These are phyloP conservation scores for Penicillium sp. DNA, from an alignment of 2,329 filamentous ascomycete species.

Conservation along the genomic window DNA sequence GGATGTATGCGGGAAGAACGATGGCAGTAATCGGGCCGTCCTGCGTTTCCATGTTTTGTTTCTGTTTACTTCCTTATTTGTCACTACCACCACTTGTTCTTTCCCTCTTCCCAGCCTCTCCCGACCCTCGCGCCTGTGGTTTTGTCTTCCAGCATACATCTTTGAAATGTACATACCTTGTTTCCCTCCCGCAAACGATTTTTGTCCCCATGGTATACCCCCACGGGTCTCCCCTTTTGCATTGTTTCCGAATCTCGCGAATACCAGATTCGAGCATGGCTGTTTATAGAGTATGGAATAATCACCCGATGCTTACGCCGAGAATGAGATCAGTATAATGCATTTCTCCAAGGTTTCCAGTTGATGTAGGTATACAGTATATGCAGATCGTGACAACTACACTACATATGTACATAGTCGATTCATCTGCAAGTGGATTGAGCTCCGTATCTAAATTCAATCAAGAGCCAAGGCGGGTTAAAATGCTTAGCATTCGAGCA, in stretches of 20 bases:
- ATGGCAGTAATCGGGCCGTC: constrained; percentile 2
- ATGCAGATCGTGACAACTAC: background rate
- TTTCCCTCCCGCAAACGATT: constrained; percentile 8
- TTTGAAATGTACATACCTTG: constrained; percentile 34
- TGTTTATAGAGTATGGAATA: constrained; percentile 32
- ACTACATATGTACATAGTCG: background rate
- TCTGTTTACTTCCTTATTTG: constrained; percentile 7
- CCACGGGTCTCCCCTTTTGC: constrained; percentile 11
- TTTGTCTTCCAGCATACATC: constrained; percentile 21
- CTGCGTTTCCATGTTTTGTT: constrained; percentile 7
- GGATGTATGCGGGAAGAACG: constrained; percentile 7
- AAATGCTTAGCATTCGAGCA: background rate
- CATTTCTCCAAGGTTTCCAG: background rate
- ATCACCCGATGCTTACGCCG: constrained; percentile 25
- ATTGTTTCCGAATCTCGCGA: constrained; percentile 23
- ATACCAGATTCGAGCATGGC: constrained; percentile 26
- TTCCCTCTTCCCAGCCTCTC: constrained; percentile 11
- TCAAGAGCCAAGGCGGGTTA: background rate
- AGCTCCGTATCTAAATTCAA: background rate
- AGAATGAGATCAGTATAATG: constrained; percentile 27
- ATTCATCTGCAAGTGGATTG: background rate
- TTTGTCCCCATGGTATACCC: constrained; percentile 11
- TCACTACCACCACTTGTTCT: constrained; percentile 12
- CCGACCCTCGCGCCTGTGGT: constrained; percentile 18
- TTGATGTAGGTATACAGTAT: too few relatives aligned